Conservation (phyloP, 495 filamentous ascomycete species). For the Penicillium tannophilum region DNA sequence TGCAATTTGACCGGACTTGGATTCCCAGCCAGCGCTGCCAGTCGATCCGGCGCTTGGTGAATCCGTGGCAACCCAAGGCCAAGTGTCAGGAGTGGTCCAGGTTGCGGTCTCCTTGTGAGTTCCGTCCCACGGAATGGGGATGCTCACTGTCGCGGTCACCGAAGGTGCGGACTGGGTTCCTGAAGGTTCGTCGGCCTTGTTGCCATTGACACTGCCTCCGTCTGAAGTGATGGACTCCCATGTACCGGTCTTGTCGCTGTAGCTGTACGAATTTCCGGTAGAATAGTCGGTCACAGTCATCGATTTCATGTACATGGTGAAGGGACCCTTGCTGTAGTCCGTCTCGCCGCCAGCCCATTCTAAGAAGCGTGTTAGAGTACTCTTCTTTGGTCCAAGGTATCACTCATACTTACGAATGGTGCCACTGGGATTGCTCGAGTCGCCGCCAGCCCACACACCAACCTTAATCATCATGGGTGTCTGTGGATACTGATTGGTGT, state of each 20-base stretch:
- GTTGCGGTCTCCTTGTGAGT: constrained; percentile 59
- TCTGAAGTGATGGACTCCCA: constrained; percentile 79
- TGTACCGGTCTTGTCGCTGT: constrained; percentile 71
- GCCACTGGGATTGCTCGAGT: constrained; percentile 58
- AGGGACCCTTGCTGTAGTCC: constrained; percentile 78
- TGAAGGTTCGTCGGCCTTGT: constrained; percentile 39
- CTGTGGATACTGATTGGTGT: constrained; percentile 74
- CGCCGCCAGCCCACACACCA: constrained; percentile 87
- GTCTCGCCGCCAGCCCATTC: constrained; percentile 85
- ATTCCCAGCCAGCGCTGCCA: constrained; percentile 71
- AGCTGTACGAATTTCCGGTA: constrained; percentile 79
- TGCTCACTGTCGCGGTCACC: constrained; percentile 55
- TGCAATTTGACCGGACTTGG: constrained; percentile 62
- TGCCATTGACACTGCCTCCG: constrained; percentile 67
- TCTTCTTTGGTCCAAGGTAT: neutral
- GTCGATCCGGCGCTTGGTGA: constrained; percentile 43
- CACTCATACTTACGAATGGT: constrained; percentile 64
- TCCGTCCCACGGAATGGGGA: constrained; percentile 64
- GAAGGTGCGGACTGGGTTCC: constrained; percentile 50
- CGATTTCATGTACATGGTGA: constrained; percentile 78
- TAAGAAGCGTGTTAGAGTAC: constrained; percentile 31
- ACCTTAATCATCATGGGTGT: constrained; percentile 83
- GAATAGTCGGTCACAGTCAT: constrained; percentile 86
- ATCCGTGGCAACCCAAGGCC: constrained; percentile 60
- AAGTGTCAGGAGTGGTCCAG: constrained; percentile 54